These are phyloP conservation scores for Musa beccarii DNA, from an alignment of 176 grass and related monocot species.

Conservation along the genomic window DNA sequence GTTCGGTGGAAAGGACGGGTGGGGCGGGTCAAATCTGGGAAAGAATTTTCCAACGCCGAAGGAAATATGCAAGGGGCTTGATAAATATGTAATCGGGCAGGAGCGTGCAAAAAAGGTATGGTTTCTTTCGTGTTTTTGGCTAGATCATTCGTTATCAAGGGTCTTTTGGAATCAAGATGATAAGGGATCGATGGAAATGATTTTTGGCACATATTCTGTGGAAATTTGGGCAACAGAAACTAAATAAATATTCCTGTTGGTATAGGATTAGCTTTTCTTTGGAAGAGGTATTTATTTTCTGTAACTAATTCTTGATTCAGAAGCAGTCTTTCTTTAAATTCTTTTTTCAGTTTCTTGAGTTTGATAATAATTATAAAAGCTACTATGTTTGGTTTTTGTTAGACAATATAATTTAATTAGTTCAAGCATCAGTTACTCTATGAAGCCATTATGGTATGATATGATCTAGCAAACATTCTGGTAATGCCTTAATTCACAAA, in stretches of 20 bases:
- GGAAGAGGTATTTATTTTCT: too few species aligned
- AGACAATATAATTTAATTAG: too few species aligned
- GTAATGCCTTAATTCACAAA: not conserved
- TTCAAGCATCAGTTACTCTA: not conserved
- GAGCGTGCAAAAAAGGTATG: constrained; percentile 86
- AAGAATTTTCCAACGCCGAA: constrained; percentile 94
- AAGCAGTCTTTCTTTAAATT: too few species aligned
- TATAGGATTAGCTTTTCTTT: too few species aligned
- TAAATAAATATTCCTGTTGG: too few species aligned
- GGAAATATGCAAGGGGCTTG: constrained; percentile 84
- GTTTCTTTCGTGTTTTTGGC: not conserved
- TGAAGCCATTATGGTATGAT: not conserved
- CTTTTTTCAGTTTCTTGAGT: too few species aligned
- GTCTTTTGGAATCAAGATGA: not conserved
- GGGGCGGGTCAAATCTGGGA: constrained; percentile 83
- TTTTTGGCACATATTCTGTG: not conserved
- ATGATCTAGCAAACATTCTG: not conserved
- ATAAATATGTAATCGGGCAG: constrained; percentile 97
- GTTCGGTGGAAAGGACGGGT: constrained; percentile 61
- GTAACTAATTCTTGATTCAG: too few species aligned
- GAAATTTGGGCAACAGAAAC: not conserved
- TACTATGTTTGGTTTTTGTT: too few species aligned
- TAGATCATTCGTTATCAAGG: not conserved
- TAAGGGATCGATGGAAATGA: not conserved
- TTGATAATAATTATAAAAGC: not conserved